Percentiles rank a stretch among this genome's conserved stretches.
phyloP scores from a whole-genome alignment of 2,329 filamentous ascomycete genomes.

The Tothia fuscella region DNA sequence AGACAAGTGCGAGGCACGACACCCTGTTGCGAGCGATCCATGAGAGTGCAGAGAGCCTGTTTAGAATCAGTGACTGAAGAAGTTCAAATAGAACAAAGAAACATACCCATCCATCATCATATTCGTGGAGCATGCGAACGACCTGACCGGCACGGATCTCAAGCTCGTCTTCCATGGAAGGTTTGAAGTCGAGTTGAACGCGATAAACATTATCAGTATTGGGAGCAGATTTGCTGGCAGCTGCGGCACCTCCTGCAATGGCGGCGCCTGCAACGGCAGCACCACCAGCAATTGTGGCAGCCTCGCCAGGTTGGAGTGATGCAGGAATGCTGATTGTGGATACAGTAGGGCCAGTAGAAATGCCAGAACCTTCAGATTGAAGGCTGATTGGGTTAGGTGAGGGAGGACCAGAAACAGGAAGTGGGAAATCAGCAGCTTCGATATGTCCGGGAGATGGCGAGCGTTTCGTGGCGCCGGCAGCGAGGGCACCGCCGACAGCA shows the following conservation, averaged over 20 bases:
- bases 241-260: slow-evolving; percentile 28
- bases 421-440: slow-evolving; percentile 26
- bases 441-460: slow-evolving; percentile 13
- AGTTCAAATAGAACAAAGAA: not conserved
- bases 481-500: too few species aligned
- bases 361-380: not conserved
- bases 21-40: slow-evolving; percentile 85
- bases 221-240: slow-evolving; percentile 38
- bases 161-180: slow-evolving; percentile 86
- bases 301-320: slow-evolving; percentile 17
- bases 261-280: slow-evolving; percentile 28
- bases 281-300: slow-evolving; percentile 25
- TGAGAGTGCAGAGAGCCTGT: slow-evolving; percentile 77
- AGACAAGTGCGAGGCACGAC: slow-evolving; percentile 89
- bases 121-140: slow-evolving; percentile 83
- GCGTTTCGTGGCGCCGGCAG: slow-evolving; percentile 17
- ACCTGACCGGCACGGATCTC: slow-evolving; percentile 70
- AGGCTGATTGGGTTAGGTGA: not conserved
- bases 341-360: slow-evolving; percentile 14
- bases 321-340: slow-evolving; percentile 8
- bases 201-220: slow-evolving; percentile 61
- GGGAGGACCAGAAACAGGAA: slow-evolving; percentile 9
- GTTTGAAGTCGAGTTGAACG: slow-evolving; percentile 87
- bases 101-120: slow-evolving; percentile 96
- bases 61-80: slow-evolving; percentile 15